Percentiles rank a stretch among this genome's conserved stretches.
Evolutionary conservation across 2,329 filamentous ascomycete genomes (phyloP).

Genomic region (Sporothrix pallida): DNA sequence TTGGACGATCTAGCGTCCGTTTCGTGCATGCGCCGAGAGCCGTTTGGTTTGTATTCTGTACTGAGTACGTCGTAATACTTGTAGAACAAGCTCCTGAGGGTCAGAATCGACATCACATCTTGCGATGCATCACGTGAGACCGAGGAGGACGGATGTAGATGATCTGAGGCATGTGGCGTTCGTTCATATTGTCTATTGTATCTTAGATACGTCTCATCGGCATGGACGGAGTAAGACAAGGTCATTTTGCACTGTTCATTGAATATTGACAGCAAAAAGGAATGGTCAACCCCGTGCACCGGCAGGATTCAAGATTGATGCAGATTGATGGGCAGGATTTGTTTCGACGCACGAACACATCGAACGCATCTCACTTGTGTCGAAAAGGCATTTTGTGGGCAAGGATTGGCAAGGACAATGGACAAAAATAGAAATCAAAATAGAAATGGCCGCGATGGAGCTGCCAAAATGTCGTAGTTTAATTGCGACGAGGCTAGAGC

Average conservation of each 20-base stretch:
- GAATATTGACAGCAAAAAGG: neutral
- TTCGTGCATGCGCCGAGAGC: neutral
- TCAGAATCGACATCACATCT: neutral
- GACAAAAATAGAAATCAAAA: slow-evolving; percentile 22
- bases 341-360: neutral
- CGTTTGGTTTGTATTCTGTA: neutral
- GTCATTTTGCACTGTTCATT: slow-evolving; percentile 1
- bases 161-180: too few relatives aligned
- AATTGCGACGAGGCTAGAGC: slow-evolving; percentile 27
- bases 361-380: too few relatives aligned
- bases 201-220: neutral
- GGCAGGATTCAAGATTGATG: slow-evolving; percentile 19
- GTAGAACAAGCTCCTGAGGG: too few relatives aligned
- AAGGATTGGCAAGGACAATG: slow-evolving; percentile 15
- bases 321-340: slow-evolving; percentile 11
- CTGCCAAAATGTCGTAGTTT: slow-evolving; percentile 24
- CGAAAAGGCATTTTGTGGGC: neutral
- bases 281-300: neutral
- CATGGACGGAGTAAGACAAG: slow-evolving; percentile 1
- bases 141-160: neutral
- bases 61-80: too few relatives aligned
- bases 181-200: neutral
- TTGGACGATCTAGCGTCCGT: neutral
- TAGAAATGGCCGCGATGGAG: slow-evolving; percentile 13
- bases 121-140: neutral